Conservation (phyloP, 495 filamentous ascomycete genomes). For the Xylaria cubensis region DNA sequence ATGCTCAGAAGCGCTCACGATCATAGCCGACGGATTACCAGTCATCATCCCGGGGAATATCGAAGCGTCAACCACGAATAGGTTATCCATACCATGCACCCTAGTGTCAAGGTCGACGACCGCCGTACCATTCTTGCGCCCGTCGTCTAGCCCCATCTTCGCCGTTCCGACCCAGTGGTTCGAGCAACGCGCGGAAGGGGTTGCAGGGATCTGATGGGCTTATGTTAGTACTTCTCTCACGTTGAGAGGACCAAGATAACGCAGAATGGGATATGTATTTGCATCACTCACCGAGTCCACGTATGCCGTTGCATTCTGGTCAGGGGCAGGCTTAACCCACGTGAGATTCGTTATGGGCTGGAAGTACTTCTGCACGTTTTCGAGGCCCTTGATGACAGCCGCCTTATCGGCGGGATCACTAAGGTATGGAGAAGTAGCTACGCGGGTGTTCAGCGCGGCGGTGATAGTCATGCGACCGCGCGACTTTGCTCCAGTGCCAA, state of each 20-base stretch:
- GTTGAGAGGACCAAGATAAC: background rate
- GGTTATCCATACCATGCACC: conserved; percentile 64
- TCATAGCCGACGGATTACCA: conserved; percentile 61
- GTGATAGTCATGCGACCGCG: conserved; percentile 59
- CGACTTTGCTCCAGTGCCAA: conserved; percentile 59
- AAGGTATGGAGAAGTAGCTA: conserved; percentile 53
- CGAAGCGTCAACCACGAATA: conserved; percentile 48
- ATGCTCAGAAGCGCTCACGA: conserved; percentile 59
- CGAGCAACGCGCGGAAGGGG: conserved; percentile 43
- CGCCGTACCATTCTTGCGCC: conserved; percentile 56
- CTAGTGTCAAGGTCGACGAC: conserved; percentile 63
- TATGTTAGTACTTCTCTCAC: conserved; percentile 15
- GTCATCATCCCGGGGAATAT: conserved; percentile 56
- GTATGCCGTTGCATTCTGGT: conserved; percentile 55
- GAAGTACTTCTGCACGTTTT: conserved; percentile 58
- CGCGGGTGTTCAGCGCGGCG: conserved; percentile 52
- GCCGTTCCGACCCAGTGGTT: conserved; percentile 61
- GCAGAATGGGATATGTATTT: background rate
- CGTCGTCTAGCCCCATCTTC: conserved; percentile 64
- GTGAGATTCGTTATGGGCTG: conserved; percentile 56
- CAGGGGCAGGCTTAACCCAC: conserved; percentile 53
- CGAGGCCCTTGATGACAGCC: conserved; percentile 50
- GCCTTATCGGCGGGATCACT: conserved; percentile 46
- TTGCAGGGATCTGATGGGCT: conserved; percentile 37
- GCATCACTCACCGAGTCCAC: conserved; percentile 44